phyloP scores from a whole-genome alignment of 2,329 filamentous ascomycete species.

The Hypomyces rosellus region DNA sequence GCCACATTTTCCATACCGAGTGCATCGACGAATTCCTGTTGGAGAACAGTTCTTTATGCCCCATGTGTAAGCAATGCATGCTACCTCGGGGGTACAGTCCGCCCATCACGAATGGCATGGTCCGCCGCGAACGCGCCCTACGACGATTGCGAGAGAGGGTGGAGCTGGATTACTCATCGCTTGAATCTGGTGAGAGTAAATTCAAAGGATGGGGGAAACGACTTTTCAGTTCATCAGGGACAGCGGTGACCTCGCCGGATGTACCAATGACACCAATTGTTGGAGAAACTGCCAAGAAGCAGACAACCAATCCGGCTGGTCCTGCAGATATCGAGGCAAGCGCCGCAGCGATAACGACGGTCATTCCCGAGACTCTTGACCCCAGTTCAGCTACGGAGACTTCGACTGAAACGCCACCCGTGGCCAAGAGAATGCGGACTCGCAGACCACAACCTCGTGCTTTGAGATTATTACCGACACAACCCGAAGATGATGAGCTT shows the following conservation, averaged over 20 bases:
- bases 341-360: background rate
- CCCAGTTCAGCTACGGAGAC: constrained; percentile 12
- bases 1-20: constrained; percentile 87
- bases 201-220: constrained; percentile 30
- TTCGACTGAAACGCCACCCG: constrained; percentile 12
- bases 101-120: constrained; percentile 77
- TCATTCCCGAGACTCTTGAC: background rate
- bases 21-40: constrained; percentile 84
- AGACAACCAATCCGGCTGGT: constrained; percentile 1
- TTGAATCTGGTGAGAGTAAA: constrained; percentile 28
- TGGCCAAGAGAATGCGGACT: constrained; percentile 15
- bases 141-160: constrained; percentile 52
- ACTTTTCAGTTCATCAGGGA: constrained; percentile 24
- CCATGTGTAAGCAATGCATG: constrained; percentile 81
- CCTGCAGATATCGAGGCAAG: background rate
- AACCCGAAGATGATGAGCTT: constrained; percentile 29
- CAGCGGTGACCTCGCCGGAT: constrained; percentile 14
- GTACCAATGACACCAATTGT: constrained; percentile 23
- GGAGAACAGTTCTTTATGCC: constrained; percentile 77
- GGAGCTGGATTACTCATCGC: constrained; percentile 33
- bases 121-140: constrained; percentile 68
- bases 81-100: constrained; percentile 63
- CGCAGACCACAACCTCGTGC: constrained; percentile 24
- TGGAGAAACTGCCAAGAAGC: constrained; percentile 2
- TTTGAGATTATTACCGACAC: constrained; percentile 28